A percentile compares a stretch with the other conserved stretches of the same genome.
Conservation (phyloP, 2,329 filamentous ascomycete species). For the Dactylonectria estremocensis region DNA sequence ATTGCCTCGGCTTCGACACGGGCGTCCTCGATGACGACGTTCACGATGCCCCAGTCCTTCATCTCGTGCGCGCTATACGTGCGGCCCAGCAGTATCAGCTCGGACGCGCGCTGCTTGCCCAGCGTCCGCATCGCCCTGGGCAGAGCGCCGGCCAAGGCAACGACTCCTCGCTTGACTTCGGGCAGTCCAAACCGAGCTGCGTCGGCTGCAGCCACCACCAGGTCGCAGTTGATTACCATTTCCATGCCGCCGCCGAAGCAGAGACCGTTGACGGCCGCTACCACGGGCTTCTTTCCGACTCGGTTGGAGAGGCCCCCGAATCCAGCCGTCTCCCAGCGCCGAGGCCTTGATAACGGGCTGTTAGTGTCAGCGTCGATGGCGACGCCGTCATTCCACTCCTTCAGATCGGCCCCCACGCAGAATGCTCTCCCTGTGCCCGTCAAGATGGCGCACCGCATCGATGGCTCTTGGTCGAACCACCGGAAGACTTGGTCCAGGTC, state of each 20-base stretch:
- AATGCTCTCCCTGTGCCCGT: too few relatives aligned
- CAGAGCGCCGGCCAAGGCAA: constrained; percentile 77
- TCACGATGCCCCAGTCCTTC: constrained; percentile 77
- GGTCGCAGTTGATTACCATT: constrained; percentile 79
- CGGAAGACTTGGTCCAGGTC: too few relatives aligned
- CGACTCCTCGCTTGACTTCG: constrained; percentile 78
- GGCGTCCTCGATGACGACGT: constrained; percentile 67
- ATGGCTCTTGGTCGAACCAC: too few relatives aligned
- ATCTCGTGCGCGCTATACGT: constrained; percentile 73
- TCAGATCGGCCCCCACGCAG: too few relatives aligned
- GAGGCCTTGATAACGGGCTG: too few relatives aligned
- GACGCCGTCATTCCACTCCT: too few relatives aligned
- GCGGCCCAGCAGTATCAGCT: constrained; percentile 78
- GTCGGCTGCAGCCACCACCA: constrained; percentile 71
- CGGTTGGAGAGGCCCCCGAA: constrained; percentile 76
- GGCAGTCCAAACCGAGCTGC: constrained; percentile 77
- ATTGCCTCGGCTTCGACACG: constrained; percentile 71
- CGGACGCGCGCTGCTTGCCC: constrained; percentile 77
- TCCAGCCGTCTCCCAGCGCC: constrained; percentile 47
- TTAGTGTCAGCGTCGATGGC: too few relatives aligned
- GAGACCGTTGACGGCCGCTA: constrained; percentile 81
- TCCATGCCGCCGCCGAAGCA: constrained; percentile 83
- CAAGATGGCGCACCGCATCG: too few relatives aligned
- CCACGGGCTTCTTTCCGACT: constrained; percentile 78
- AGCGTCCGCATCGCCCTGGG: constrained; percentile 75